Base-by-base conservation (phyloP, 192 early-diverging fungal species). In the Phycomyces nitens region DNA sequence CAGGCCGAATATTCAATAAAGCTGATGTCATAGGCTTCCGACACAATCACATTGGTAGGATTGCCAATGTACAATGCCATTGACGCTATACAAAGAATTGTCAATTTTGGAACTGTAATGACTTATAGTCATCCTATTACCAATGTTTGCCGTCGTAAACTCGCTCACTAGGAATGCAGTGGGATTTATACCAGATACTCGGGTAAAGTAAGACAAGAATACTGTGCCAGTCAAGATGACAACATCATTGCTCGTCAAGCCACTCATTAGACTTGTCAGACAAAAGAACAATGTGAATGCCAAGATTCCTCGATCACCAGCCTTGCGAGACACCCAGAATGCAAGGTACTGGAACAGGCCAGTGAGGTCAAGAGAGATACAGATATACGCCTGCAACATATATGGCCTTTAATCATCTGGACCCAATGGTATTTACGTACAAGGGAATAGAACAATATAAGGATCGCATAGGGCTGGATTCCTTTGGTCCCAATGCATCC, bases 51-150 rank as follows among this genome's bases (percentile, higher is more conserved):
- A 69, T 96, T 94, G 8, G 92, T 94, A 16, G 92, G 86, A 60
- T 95, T 95, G 27, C 94, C 91, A 69, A 95, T 89, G 66, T 89
- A 93, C 21, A 95, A 72, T 1, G 85, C 82, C 88, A 94, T 94
- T 12, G 86, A 88, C 27, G 84, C 86, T 82, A 27, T 51, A 41
- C 0, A 5, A n/a, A n/a, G n/a, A n/a, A n/a, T n/a, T n/a, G n/a
- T n/a, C n/a, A n/a, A n/a, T n/a, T n/a, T n/a, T n/a, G n/a, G n/a
- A n/a, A n/a, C n/a, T n/a, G n/a, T n/a, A n/a, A n/a, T n/a, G n/a
- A n/a, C n/a, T n/a, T n/a, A n/a, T n/a, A n/a, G n/a, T 15, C 24
- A 16, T 62, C 39, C 50, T 42, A 50, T 69, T 77, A 79, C 82
- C 83, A 29, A 85, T 89, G 61, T 94, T 94, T 29, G 86, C 85